Conservation (phyloP, 345 rosid genomes). For the Erodium maritimum region DNA sequence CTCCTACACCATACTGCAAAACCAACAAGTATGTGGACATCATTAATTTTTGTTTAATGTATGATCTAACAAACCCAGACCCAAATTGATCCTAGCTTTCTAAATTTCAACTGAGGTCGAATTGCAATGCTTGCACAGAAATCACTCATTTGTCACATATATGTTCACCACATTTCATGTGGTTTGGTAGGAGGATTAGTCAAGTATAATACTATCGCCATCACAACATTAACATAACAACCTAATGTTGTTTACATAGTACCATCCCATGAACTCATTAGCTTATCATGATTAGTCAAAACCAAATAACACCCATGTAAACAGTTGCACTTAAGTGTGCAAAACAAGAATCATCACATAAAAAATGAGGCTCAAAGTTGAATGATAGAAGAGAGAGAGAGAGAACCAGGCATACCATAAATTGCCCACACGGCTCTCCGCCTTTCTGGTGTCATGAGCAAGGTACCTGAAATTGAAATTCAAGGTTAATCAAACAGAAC, state of each 20-base stretch:
- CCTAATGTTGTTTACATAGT: not conserved
- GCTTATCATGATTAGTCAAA: no score
- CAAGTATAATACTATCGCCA: not conserved
- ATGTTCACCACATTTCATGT: not conserved
- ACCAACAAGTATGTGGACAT: not conserved
- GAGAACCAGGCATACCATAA: slow-evolving; percentile 25
- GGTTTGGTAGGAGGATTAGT: not conserved
- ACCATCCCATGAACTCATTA: not conserved
- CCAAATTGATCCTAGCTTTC: not conserved
- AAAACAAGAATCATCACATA: not conserved
- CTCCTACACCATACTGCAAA: slow-evolving; percentile 45
- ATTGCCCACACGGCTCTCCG: slow-evolving; percentile 48
- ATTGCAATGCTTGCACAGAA: no score
- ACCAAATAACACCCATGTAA: not conserved
- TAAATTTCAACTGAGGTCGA: no score
- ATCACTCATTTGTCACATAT: no score
- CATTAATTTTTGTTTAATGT: no score
- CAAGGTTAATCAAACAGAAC: not conserved
- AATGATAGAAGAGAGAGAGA: not conserved
- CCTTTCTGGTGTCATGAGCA: slow-evolving; percentile 42
- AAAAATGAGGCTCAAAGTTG: not conserved
- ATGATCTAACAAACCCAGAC: not conserved
- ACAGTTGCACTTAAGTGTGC: not conserved
- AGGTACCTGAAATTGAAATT: slow-evolving; percentile 26
- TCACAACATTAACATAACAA: no score